Base-by-base conservation (phyloP, 2,329 filamentous ascomycete species). In the Raffaelea deltoideospora region DNA sequence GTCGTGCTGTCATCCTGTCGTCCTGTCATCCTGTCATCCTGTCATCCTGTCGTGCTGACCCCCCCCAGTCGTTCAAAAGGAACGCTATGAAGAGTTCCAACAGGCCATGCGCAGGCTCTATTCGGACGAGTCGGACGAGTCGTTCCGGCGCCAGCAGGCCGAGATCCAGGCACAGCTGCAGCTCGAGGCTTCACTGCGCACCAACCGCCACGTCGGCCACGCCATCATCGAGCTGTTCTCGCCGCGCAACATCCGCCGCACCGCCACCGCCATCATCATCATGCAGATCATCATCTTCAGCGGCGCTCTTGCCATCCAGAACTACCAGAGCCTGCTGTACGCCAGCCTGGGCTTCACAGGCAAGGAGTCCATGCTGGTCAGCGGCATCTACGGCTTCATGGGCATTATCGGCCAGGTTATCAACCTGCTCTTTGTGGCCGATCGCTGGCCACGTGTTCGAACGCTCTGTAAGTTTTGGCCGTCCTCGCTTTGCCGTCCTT, bases 301-400 rank as follows among this genome's bases (percentile, higher is more conserved):
- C 8, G 52, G 51, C 11, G 48, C 48, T 13, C 41, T 44, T 15
- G 43, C 52, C 15, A 51, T 56, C 18, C 53, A 56, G 34, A 55
- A 53, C 41, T 56, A 50, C 39, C 53, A 56, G 31, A 46, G 40
- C 3, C 41, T 56, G n/a, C 43, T 55, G 26, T 56, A 59, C 33
- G 56, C 59, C 41, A 55, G 61, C 18, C 54, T 68, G 35, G 63
- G 60, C 43, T 62, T 65, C 18, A 60, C 63, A 38, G 63, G 63
- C 47, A 58, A 58, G 41, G 57, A 58, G 6, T 57, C 63, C 19
- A 53, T 67, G 4, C 52, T 69, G 14, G 66, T 65, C 20, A 61
- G 61, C 36, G 65, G 61, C 10, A 59, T 59, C 15, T 56, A 56
- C n/a, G 53, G 53, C 9, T 45, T 54, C 18, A 55, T 54, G 51